These are phyloP conservation scores for Spergularia azorica DNA, from an alignment of 179 eudicot genomes.

Conservation along the genomic window DNA sequence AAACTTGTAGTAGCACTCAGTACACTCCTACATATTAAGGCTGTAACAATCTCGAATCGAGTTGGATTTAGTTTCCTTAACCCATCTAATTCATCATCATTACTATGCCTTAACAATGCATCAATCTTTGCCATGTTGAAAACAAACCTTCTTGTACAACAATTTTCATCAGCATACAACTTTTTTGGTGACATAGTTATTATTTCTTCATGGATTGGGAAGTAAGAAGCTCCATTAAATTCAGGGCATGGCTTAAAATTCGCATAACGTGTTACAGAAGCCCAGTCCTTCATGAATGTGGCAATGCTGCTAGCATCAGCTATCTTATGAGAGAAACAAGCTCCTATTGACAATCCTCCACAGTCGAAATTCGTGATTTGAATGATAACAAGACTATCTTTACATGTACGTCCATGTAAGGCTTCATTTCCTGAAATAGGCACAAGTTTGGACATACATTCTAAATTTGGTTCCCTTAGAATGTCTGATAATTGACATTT, in stretches of 20 bases:
- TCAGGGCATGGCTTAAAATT: neutral
- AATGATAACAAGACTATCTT: slow-evolving; percentile 2
- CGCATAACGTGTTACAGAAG: neutral
- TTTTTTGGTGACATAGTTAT: neutral
- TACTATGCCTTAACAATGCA: slow-evolving; percentile 10
- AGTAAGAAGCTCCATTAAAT: slow-evolving; percentile 4
- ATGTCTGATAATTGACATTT: slow-evolving; percentile 10
- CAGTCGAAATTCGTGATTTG: slow-evolving; percentile 12
- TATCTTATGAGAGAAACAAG: slow-evolving; percentile 23
- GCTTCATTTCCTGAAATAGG: slow-evolving; percentile 22
- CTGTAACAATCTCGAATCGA: slow-evolving; percentile 15
- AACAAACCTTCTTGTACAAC: too few relatives aligned
- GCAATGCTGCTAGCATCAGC: slow-evolving; percentile 21
- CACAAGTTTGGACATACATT: slow-evolving; percentile 6
- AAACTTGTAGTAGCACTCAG: neutral
- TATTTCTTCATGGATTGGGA: neutral
- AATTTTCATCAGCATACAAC: neutral
- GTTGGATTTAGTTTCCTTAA: slow-evolving; percentile 9
- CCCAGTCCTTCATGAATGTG: slow-evolving; percentile 28
- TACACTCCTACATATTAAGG: slow-evolving; percentile 12
- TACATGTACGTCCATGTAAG: neutral
- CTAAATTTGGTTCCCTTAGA: neutral
- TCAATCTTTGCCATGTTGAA: slow-evolving; percentile 20
- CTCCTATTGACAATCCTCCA: slow-evolving; percentile 25
- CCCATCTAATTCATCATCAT: neutral